Percentiles rank a stretch among this genome's conserved stretches.
Conservation (phyloP, 768 basidiomycete genomes). For the Mycena metata region DNA sequence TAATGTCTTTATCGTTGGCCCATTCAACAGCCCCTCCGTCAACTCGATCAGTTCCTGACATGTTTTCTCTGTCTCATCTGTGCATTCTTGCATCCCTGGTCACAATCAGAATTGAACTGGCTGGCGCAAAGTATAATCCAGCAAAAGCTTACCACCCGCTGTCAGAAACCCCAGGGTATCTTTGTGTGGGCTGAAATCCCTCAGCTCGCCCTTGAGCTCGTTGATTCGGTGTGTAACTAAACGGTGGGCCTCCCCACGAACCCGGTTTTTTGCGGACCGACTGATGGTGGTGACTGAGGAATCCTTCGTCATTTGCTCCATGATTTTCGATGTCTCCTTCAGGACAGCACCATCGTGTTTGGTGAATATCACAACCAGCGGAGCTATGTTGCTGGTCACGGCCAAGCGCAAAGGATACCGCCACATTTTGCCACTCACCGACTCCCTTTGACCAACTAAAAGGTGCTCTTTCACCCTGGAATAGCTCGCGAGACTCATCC, state of each 20-base stretch:
- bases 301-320: neutral
- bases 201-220: neutral
- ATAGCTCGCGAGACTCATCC: slow-evolving; percentile 2
- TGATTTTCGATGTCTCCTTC: slow-evolving; percentile 4
- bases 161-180: neutral
- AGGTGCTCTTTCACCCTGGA: neutral
- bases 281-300: neutral
- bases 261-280: neutral
- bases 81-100: neutral
- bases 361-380: slow-evolving; percentile 9
- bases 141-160: neutral
- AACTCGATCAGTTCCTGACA: slow-evolving; percentile 6
- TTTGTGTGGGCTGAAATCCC: neutral
- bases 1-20: neutral
- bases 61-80: neutral
- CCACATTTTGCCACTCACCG: neutral
- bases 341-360: neutral
- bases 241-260: neutral
- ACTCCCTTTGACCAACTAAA: neutral
- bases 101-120: too few relatives aligned
- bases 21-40: slow-evolving; percentile 4
- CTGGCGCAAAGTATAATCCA: too few relatives aligned
- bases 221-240: neutral
- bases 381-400: too few relatives aligned
- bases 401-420: too few relatives aligned